Evolutionary conservation across 805 yeast species (phyloP), one percentile per base, ranked within the genome.

Genomic region (Candida nitratophila): DNA sequence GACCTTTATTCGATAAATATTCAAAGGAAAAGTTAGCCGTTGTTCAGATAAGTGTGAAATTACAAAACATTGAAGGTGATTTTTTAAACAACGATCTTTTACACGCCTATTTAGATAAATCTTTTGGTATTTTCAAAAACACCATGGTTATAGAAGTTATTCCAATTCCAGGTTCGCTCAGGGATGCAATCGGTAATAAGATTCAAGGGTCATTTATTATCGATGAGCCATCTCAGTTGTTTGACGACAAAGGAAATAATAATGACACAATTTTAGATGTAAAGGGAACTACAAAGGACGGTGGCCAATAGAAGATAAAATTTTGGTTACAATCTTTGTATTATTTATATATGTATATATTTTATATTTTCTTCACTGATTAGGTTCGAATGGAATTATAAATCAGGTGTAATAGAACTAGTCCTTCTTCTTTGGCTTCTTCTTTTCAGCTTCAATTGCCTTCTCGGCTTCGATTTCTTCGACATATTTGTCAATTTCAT

Each of bases 401-500:
- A n/a, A n/a, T n/a, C n/a, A n/a, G n/a, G n/a, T 22, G 4, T 19
- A 39, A 7, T 19, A 19, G 17, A 19, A 39, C 42, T 47, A 55
- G 29, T 52, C 59, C 17, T 48, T 50, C 43, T 50, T 52, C 53
- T 61, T 65, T 52, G 67, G 63, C 65, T 74, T 82, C 73, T 77
- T 83, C 76, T 79, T 83, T 55, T 80, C 91, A 42, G 83, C 86
- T 66, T 83, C 93, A 41, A 79, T 83, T 51, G 74, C 89, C 69
- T 89, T 89, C 64, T 89, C 97, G 29, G 77, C 83, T 67, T 90
- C 97, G 47, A 91, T 84, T 55, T 79, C 83, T 48, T 81, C 80
- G 37, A 90, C 97, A 52, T 80, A 76, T 46, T 73, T 73, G 53
- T 80, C 83, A 50, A 90, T 81, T 52, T 82, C 86, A 17, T 85